These are phyloP conservation scores for Dendrocalamus latiflorus DNA, from an alignment of 202 grass and related monocot genomes.

Conservation along the genomic window DNA sequence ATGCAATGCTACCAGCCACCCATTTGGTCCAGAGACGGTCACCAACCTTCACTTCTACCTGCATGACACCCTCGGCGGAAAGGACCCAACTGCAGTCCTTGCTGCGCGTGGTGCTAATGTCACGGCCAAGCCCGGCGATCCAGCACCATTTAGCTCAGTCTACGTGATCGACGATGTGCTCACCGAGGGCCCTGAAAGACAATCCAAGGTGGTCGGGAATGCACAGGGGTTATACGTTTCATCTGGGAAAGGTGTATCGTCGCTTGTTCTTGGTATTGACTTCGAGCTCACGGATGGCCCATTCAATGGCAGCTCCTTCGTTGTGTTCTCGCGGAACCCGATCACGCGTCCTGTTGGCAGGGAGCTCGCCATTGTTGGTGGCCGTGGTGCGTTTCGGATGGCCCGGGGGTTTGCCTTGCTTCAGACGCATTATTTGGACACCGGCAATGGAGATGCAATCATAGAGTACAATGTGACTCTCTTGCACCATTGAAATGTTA, in stretches of 20 bases:
- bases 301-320: slow-evolving; percentile 49
- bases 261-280: slow-evolving; percentile 39
- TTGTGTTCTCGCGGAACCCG: slow-evolving; percentile 44
- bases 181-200: slow-evolving; percentile 31
- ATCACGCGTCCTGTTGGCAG: not conserved
- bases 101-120: not conserved
- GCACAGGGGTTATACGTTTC: slow-evolving; percentile 37
- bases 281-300: slow-evolving; percentile 41
- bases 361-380: slow-evolving; percentile 53
- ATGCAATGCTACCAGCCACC: not conserved
- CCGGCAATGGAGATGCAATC: slow-evolving; percentile 38
- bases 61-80: slow-evolving; percentile 41
- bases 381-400: slow-evolving; percentile 49
- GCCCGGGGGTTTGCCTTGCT: slow-evolving; percentile 40
- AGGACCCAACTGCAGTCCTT: slow-evolving; percentile 30
- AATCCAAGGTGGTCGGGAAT: slow-evolving; percentile 37
- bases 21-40: not conserved
- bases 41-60: slow-evolving; percentile 55
- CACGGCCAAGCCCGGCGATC: not conserved
- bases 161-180: slow-evolving; percentile 36
- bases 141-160: slow-evolving; percentile 29
- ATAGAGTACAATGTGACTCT: slow-evolving; percentile 57
- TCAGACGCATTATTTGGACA: slow-evolving; percentile 22
- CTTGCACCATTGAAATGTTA: slow-evolving; percentile 14
- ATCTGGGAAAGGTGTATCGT: not conserved